A percentile compares a stretch with the other conserved stretches of the same genome.
phyloP scores from a whole-genome alignment of 139 green algal genomes.

The Closterium sp. region DNA sequence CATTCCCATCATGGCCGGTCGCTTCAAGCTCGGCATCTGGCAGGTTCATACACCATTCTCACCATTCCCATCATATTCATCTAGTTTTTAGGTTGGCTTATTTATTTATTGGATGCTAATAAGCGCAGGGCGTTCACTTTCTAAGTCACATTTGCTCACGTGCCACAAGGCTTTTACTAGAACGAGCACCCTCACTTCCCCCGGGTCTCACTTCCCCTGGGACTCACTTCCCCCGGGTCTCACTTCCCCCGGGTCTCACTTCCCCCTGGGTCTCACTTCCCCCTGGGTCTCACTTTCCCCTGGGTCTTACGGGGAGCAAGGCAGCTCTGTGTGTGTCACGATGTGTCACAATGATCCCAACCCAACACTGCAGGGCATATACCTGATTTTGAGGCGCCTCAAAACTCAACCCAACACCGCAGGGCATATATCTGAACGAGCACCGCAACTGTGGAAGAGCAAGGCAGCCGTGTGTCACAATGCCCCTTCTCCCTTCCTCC shows the following conservation, averaged over 20 bases:
- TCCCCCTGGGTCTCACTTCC: background rate
- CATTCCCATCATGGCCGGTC: slow-evolving; percentile 52
- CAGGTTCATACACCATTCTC: slow-evolving; percentile 25
- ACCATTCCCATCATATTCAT: background rate
- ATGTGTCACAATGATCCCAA: background rate
- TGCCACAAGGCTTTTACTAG: background rate
- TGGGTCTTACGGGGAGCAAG: no score
- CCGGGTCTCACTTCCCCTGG: background rate
- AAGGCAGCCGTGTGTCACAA: background rate
- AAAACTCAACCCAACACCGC: background rate
- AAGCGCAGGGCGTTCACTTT: no score
- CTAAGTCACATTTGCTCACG: background rate
- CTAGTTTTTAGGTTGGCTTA: background rate
- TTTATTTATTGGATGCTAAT: background rate
- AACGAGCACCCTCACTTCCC: background rate
- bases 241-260: background rate
- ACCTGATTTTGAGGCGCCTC: slow-evolving; percentile 12
- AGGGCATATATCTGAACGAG: slow-evolving; percentile 55
- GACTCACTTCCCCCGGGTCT: background rate
- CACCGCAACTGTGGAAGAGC: slow-evolving; percentile 52
- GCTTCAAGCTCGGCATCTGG: slow-evolving; percentile 50
- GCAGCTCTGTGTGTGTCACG: background rate
- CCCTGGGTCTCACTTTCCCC: background rate
- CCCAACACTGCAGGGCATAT: slow-evolving; percentile 38
- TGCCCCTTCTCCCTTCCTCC: background rate